These are phyloP conservation scores for Nicotiana rustica DNA, from an alignment of 305 asterid genomes.

Conservation along the genomic window DNA sequence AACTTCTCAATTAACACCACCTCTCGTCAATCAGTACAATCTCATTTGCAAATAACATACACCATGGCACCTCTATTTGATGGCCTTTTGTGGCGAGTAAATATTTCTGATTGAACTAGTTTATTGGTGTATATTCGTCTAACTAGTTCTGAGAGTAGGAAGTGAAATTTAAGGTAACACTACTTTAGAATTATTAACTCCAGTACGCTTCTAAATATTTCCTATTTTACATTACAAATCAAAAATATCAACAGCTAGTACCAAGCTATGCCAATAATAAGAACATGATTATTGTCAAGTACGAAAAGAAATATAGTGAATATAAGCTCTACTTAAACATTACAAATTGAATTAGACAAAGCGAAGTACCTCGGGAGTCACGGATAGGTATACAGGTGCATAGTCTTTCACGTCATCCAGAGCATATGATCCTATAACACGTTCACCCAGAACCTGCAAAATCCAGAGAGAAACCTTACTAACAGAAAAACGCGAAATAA, in stretches of 20 bases:
- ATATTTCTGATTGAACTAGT: neutral
- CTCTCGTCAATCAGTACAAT: too few species aligned
- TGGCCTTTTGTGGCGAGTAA: neutral
- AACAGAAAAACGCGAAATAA: neutral
- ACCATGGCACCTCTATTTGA: neutral
- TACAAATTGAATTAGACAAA: slow-evolving; percentile 15
- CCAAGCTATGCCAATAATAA: neutral
- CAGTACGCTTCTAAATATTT: neutral
- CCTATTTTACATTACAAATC: neutral
- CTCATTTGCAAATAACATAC: too few species aligned
- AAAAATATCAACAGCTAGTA: neutral
- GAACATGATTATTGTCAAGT: neutral
- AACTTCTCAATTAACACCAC: too few species aligned
- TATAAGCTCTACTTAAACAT: neutral
- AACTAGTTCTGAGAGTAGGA: slow-evolving; percentile 12
- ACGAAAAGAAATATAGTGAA: neutral
- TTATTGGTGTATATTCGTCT: slow-evolving; percentile 23
- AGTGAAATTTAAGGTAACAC: slow-evolving; percentile 19
- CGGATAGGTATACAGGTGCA: slow-evolving; percentile 73
- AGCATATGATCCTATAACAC: slow-evolving; percentile 78
- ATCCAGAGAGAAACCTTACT: slow-evolving; percentile 29
- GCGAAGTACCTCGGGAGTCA: slow-evolving; percentile 76
- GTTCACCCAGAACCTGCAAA: slow-evolving; percentile 90
- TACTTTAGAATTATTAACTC: slow-evolving; percentile 10
- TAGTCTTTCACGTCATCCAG: slow-evolving; percentile 79